phyloP scores from a whole-genome alignment of 1,139 yeast genomes.

The Meyerozyma elateridarum region DNA sequence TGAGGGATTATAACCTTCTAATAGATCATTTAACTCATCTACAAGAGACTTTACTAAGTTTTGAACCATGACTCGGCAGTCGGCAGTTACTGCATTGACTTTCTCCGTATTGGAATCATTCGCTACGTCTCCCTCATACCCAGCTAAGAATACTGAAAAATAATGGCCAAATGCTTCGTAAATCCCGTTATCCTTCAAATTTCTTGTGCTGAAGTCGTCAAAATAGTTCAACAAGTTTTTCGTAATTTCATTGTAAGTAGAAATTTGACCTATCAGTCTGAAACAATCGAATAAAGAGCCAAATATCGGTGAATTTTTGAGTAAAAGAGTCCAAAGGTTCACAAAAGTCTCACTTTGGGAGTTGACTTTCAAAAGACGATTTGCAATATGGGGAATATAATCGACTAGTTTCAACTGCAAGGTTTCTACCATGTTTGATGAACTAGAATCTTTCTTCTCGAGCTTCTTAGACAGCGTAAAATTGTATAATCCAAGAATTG shows the following conservation, averaged over 20 bases:
- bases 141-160: slow-evolving; percentile 14
- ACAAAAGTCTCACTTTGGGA: slow-evolving; percentile 21
- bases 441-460: slow-evolving; percentile 13
- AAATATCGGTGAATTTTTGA: slow-evolving; percentile 15
- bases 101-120: slow-evolving; percentile 4
- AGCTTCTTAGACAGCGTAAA: slow-evolving; percentile 13
- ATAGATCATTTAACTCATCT: too few relatives aligned
- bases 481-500: slow-evolving; percentile 26
- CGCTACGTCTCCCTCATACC: slow-evolving; percentile 9
- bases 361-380: slow-evolving; percentile 18
- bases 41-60: too few relatives aligned
- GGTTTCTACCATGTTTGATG: slow-evolving; percentile 14
- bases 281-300: slow-evolving; percentile 20
- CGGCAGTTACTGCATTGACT: neutral
- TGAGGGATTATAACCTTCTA: too few relatives aligned
- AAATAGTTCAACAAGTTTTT: slow-evolving; percentile 23
- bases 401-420: slow-evolving; percentile 19
- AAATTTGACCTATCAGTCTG: slow-evolving; percentile 21
- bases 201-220: slow-evolving; percentile 15
- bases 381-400: slow-evolving; percentile 20
- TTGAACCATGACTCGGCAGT: too few relatives aligned
- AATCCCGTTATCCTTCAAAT: slow-evolving; percentile 9
- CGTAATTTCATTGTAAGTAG: slow-evolving; percentile 24
- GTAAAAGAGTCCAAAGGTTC: slow-evolving; percentile 26
- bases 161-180: slow-evolving; percentile 15